Percentiles rank a stretch among this genome's conserved stretches.
Evolutionary conservation across 139 green algal species (phyloP).

Genomic region (Picochlorum sp.): DNA sequence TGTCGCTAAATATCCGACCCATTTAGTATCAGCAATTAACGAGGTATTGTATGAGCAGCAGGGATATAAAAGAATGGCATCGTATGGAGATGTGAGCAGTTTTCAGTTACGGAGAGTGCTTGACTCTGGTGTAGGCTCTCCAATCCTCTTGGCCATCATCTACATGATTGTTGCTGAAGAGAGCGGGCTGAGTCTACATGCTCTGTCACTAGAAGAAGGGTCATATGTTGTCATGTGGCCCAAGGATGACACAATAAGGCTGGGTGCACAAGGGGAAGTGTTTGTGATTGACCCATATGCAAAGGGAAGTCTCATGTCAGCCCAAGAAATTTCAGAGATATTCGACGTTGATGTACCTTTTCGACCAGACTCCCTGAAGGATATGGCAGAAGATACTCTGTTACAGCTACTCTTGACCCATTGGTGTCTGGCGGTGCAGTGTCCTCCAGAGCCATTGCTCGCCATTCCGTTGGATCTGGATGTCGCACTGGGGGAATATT

Average conservation of each 20-base stretch:
- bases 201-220: neutral
- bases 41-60: neutral
- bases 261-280: neutral
- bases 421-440: neutral
- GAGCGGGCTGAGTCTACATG: neutral
- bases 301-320: neutral
- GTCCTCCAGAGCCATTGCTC: neutral
- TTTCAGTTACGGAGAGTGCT: neutral
- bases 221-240: neutral
- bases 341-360: neutral
- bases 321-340: neutral
- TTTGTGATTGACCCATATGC: slow-evolving; percentile 2
- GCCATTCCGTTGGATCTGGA: neutral
- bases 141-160: neutral
- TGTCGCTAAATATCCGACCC: neutral
- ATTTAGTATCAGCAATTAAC: neutral
- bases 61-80: neutral
- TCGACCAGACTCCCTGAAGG: neutral
- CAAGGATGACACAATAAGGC: neutral
- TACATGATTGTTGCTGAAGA: neutral
- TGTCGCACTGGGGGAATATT: neutral
- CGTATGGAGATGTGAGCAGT: neutral
- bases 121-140: neutral
- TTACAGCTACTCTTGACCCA: neutral
- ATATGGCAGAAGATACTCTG: neutral